A percentile compares a stretch with the other conserved stretches of the same genome.
These are phyloP conservation scores for Solanum lycopersicoides DNA, from an alignment of 257 asterid genomes.

Conservation along the genomic window DNA sequence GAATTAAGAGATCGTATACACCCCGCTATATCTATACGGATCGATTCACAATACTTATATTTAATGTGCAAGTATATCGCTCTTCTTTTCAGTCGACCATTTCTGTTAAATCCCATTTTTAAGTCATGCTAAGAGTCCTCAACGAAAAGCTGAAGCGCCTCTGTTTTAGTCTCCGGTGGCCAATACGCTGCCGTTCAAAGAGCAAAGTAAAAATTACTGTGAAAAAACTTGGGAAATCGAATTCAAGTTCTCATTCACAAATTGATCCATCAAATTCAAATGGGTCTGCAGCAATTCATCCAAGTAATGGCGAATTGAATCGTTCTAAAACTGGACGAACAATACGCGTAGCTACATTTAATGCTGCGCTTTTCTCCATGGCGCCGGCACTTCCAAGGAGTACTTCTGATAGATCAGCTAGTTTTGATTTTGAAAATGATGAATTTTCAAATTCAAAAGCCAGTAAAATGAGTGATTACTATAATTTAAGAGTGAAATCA, in stretches of 20 bases:
- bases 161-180: slow-evolving; percentile 49
- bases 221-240: slow-evolving; percentile 43
- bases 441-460: neutral
- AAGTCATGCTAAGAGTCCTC: slow-evolving; percentile 37
- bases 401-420: slow-evolving; percentile 16
- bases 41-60: neutral
- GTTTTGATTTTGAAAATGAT: slow-evolving; percentile 17
- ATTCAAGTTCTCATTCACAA: slow-evolving; percentile 17
- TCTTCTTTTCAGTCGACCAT: neutral
- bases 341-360: slow-evolving; percentile 65
- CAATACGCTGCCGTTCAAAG: slow-evolving; percentile 41
- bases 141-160: slow-evolving; percentile 47
- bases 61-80: neutral
- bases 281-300: slow-evolving; percentile 67
- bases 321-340: slow-evolving; percentile 17
- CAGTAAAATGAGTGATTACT: neutral
- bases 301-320: slow-evolving; percentile 31
- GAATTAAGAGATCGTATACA: too few species aligned
- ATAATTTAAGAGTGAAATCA: slow-evolving; percentile 28
- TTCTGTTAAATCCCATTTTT: neutral
- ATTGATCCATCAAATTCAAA: neutral
- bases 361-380: slow-evolving; percentile 97
- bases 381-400: slow-evolving; percentile 66
- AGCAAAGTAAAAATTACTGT: slow-evolving; percentile 38
- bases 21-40: rapidly evolving